Evolutionary conservation across 192 early-diverging fungal species (phyloP).

Genomic region (Coemansia sp.): DNA sequence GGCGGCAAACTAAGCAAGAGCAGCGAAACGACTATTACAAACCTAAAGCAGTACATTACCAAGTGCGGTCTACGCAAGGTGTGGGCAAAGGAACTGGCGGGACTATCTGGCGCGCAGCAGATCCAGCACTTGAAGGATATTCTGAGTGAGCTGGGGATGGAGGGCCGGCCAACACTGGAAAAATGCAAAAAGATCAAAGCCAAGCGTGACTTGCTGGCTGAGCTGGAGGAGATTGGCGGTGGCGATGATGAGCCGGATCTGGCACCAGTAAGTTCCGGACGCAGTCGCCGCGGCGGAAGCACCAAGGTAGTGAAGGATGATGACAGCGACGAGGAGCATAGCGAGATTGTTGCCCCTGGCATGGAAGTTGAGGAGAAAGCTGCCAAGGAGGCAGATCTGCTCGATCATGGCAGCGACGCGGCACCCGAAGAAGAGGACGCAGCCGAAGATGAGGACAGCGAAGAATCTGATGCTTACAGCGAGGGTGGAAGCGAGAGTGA

Average conservation of each 20-base stretch:
- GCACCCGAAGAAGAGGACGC: slow-evolving; percentile 6
- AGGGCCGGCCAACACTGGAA: slow-evolving; percentile 60
- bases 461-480: slow-evolving; percentile 22
- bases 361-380: neutral
- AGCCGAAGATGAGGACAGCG: slow-evolving; percentile 9
- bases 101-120: slow-evolving; percentile 48
- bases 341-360: neutral
- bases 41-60: slow-evolving; percentile 49
- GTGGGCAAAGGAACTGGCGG: slow-evolving; percentile 55
- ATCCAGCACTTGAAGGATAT: slow-evolving; percentile 51
- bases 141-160: slow-evolving; percentile 55
- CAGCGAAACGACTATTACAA: slow-evolving; percentile 34
- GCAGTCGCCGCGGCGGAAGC: slow-evolving; percentile 29
- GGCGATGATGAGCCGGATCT: slow-evolving; percentile 22
- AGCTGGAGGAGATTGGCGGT: slow-evolving; percentile 52
- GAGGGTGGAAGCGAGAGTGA: slow-evolving; percentile 30
- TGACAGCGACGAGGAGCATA: slow-evolving; percentile 8
- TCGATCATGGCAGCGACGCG: slow-evolving; percentile 2
- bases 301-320: slow-evolving; percentile 14
- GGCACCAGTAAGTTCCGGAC: slow-evolving; percentile 8
- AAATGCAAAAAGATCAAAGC: slow-evolving; percentile 60
- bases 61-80: slow-evolving; percentile 55
- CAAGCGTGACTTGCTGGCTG: slow-evolving; percentile 59
- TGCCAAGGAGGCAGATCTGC: neutral
- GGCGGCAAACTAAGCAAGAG: neutral